A percentile compares a stretch with the other conserved stretches of the same genome.
These are phyloP conservation scores for Casuarina cunninghamiana DNA, from an alignment of 306 rosid species.

Conservation along the genomic window DNA sequence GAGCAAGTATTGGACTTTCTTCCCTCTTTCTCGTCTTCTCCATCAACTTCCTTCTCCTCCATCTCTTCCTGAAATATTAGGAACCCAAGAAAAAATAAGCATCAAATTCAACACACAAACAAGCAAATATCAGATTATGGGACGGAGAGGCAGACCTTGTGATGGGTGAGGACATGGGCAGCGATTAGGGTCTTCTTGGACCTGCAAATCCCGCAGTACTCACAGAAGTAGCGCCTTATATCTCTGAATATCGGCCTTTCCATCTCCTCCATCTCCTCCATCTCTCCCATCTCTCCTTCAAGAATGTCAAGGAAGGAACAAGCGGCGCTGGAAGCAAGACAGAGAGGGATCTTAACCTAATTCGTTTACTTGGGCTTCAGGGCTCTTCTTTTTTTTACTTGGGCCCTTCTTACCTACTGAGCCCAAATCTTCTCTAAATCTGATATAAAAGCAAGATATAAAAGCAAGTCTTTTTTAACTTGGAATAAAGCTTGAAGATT, in stretches of 20 bases:
- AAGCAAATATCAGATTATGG: background rate
- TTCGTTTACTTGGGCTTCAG: too few species aligned
- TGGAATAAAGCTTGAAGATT: too few species aligned
- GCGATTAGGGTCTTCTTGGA: conserved; percentile 62
- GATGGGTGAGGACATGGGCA: conserved; percentile 55
- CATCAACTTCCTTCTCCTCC: conserved; percentile 34
- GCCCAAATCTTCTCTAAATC: too few species aligned
- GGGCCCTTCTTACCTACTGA: too few species aligned
- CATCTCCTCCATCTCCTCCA: conserved; percentile 35
- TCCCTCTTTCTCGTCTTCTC: conserved; percentile 18
- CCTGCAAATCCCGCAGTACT: conserved; percentile 65
- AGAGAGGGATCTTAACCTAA: too few species aligned
- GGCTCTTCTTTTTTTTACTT: too few species aligned
- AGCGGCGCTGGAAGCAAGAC: too few species aligned
- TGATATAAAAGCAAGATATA: too few species aligned
- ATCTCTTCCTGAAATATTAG: conserved; percentile 47
- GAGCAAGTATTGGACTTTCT: conserved; percentile 50
- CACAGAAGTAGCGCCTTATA: conserved; percentile 58
- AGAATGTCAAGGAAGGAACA: too few species aligned
- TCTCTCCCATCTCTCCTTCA: conserved; percentile 1
- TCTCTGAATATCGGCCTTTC: conserved; percentile 48
- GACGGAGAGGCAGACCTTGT: conserved; percentile 51
- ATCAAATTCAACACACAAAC: background rate
- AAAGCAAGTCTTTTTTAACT: too few species aligned
- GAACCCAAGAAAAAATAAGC: background rate